Percentiles rank a stretch among this genome's conserved stretches.
These are phyloP conservation scores for Silene latifolia DNA, from an alignment of 148 eudicot species.

Conservation along the genomic window DNA sequence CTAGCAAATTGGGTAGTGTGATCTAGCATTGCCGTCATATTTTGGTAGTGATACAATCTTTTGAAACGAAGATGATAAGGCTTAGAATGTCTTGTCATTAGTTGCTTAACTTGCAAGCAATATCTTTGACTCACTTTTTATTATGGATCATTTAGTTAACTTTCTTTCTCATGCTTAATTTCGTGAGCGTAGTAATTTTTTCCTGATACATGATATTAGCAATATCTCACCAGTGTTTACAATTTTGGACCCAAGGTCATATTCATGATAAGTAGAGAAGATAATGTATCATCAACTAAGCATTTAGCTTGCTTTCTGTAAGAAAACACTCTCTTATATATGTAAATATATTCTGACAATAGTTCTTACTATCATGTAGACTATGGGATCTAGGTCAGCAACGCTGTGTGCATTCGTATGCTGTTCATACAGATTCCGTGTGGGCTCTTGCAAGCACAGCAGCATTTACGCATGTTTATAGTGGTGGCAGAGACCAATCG, in stretches of 20 bases:
- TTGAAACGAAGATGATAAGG: background rate
- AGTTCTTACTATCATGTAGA: conserved; percentile 30
- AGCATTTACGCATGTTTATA: conserved; percentile 90
- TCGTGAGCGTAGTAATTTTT: background rate
- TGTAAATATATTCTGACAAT: conserved; percentile 8
- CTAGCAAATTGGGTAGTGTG: background rate
- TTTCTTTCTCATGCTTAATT: background rate
- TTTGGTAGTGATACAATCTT: background rate
- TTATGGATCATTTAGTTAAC: no score
- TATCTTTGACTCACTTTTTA: no score
- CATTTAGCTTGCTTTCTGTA: background rate
- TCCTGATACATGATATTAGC: background rate
- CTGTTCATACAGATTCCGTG: conserved; percentile 98
- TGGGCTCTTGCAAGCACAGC: conserved; percentile 99
- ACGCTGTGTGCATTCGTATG: conserved; percentile 97
- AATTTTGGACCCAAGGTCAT: background rate
- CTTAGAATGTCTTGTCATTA: no score
- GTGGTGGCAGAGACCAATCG: conserved; percentile 97
- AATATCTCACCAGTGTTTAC: background rate
- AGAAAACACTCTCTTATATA: background rate
- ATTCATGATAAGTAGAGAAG: background rate
- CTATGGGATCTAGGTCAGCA: conserved; percentile 99
- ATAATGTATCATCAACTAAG: background rate
- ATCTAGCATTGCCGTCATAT: background rate
- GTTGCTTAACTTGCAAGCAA: no score